Base-by-base conservation (phyloP, 257 asterid species). In the Primulina huaijiensis region DNA sequence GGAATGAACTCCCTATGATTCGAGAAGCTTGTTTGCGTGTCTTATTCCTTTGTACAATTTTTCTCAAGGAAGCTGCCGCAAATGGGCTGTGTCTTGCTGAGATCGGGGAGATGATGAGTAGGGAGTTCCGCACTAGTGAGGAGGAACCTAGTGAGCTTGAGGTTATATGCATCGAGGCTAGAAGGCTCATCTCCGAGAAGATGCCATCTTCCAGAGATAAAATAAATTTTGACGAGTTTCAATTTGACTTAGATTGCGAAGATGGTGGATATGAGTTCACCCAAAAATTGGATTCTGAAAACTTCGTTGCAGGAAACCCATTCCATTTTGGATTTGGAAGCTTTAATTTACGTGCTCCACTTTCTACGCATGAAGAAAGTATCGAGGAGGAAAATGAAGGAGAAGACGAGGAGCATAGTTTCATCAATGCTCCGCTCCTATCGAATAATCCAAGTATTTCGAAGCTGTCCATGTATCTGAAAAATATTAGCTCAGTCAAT, bases 101-200 rank as follows among this genome's bases (percentile, higher is more conserved):
- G 87, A 91, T 94, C 64, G 99, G 97, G 43, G 97, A 88, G 80
- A 94, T 94, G 97, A 94, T 94, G 99, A 94, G 92, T 61, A 69
- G 97, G 77, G 97, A 86, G 81, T 86, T 91, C 31, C 92, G 88
- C 38, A 78, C 87, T 61, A 94, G 92, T 2, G 99, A 89, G 53
- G 99, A 93, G 80, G 99, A 90, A 75, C 97, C 97, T 40, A 93
- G 99, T 40, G 99, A 90, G 81, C 95, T 93, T 20, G 99, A 93
- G 81, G 76, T 86, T 73, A 78, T 93, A 69, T 90, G 97, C 77
- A 83, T 93, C 2, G 97, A 93, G 81, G 97, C 97, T 31, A 82
- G 88, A 52, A 83, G 82, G 79, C 85, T 87, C 57, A 65, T 88
- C 8, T 76, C 83, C 1, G 94, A 87, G 79, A 96, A 83, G 74